These are phyloP conservation scores for Glycine tomentella DNA, from an alignment of 306 rosid genomes.

Conservation along the genomic window DNA sequence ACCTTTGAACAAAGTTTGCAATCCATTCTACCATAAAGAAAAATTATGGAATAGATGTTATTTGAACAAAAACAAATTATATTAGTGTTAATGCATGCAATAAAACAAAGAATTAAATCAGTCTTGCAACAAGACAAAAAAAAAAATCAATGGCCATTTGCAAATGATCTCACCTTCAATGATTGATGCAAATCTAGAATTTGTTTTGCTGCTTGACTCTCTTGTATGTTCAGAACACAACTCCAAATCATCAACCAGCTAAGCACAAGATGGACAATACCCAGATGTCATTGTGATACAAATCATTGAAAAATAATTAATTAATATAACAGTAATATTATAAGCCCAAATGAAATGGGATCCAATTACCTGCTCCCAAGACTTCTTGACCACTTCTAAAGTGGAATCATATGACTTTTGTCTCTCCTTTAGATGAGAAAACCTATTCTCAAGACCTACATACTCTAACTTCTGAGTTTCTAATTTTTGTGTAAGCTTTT, in stretches of 20 bases:
- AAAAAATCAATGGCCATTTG: background rate
- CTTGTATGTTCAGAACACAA: constrained; percentile 58
- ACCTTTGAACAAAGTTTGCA: constrained; percentile 30
- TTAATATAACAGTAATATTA: background rate
- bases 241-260: constrained; percentile 83
- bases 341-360: constrained; percentile 31
- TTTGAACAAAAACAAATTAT: background rate
- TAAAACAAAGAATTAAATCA: constrained; percentile 38
- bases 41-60: constrained; percentile 23
- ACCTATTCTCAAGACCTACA: constrained; percentile 66
- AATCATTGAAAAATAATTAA: constrained; percentile 17
- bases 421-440: constrained; percentile 66
- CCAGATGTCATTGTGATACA: constrained; percentile 31
- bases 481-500: constrained; percentile 86
- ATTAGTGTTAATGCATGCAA: constrained; percentile 2
- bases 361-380: constrained; percentile 74
- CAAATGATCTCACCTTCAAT: constrained; percentile 58
- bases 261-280: constrained; percentile 39
- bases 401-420: constrained; percentile 75
- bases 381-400: constrained; percentile 68
- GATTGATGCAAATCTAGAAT: constrained; percentile 45
- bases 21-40: constrained; percentile 26
- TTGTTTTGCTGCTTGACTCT: constrained; percentile 58
- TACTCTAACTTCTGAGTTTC: constrained; percentile 89
- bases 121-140: constrained; percentile 15